Conservation (phyloP, 2,329 filamentous ascomycete genomes). For the Venturiaceae sp. region DNA sequence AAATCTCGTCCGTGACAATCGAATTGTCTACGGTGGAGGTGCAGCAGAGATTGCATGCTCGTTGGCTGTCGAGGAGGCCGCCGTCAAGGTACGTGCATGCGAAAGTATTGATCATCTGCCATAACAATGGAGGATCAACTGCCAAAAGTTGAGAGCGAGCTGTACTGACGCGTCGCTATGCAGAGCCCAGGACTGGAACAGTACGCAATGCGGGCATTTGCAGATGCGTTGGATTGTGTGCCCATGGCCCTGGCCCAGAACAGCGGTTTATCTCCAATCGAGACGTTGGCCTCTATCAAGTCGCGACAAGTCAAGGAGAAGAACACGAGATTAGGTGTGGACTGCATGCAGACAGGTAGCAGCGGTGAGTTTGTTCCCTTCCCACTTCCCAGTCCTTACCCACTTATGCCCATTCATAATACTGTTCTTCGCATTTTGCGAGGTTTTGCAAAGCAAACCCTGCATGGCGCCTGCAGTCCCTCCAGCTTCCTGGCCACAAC, state of each 20-base stretch:
- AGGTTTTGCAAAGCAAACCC: background rate
- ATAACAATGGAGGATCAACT: background rate
- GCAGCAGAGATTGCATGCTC: slow-evolving; percentile 96
- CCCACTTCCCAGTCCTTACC: slow-evolving; percentile 9
- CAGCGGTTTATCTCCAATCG: slow-evolving; percentile 89
- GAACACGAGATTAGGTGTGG: slow-evolving; percentile 73
- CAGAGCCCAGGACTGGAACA: slow-evolving; percentile 92
- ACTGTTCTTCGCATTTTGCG: background rate
- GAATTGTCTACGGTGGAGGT: slow-evolving; percentile 94
- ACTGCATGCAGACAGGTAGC: slow-evolving; percentile 92
- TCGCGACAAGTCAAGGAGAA: slow-evolving; percentile 88
- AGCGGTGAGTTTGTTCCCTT: slow-evolving; percentile 50
- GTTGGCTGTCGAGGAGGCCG: slow-evolving; percentile 88
- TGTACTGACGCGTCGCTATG: background rate
- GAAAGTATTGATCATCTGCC: background rate
- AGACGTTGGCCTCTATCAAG: slow-evolving; percentile 90
- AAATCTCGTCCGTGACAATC: slow-evolving; percentile 91
- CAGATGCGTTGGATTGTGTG: slow-evolving; percentile 85
- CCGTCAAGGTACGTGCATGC: slow-evolving; percentile 55
- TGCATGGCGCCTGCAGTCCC: background rate
- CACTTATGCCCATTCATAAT: too few relatives aligned
- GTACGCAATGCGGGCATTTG: slow-evolving; percentile 97
- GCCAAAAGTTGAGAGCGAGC: too few relatives aligned
- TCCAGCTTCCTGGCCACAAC: background rate
- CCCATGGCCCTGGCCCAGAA: slow-evolving; percentile 98